phyloP scores from a whole-genome alignment of 768 basidiomycete genomes.

The Termitomyces sp. region DNA sequence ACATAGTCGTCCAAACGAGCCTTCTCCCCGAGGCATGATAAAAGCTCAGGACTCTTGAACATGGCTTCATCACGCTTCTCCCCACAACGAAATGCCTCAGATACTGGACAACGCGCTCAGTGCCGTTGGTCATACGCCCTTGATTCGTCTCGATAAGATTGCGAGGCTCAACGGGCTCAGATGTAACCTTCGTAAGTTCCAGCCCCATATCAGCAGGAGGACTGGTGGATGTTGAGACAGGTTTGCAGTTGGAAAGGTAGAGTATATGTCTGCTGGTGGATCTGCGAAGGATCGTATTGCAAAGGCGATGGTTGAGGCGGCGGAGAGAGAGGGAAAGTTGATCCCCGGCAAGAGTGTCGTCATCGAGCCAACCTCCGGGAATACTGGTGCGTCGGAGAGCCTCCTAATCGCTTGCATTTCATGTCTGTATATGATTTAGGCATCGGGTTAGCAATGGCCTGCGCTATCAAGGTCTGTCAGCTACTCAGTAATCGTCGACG shows the following conservation, averaged over 20 bases:
- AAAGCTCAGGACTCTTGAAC: conserved; percentile 1
- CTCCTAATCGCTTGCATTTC: neutral
- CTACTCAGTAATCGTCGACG: neutral
- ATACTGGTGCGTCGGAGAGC: conserved; percentile 60
- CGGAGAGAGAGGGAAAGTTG: conserved; percentile 82
- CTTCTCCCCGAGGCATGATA: neutral
- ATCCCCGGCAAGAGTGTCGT: conserved; percentile 85
- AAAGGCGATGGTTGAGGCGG: conserved; percentile 94
- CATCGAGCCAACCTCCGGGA: conserved; percentile 94
- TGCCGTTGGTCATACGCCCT: conserved; percentile 86
- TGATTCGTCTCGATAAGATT: conserved; percentile 80
- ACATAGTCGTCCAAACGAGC: neutral
- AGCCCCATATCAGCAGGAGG: neutral
- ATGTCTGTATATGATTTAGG: conserved; percentile 35
- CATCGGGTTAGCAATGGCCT: conserved; percentile 89
- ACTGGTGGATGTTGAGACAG: neutral
- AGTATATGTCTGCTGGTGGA: conserved; percentile 87
- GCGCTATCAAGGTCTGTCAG: conserved; percentile 80
- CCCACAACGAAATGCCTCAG: conserved; percentile 25
- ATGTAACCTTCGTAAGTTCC: conserved; percentile 80
- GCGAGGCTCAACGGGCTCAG: conserved; percentile 68
- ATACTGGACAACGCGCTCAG: conserved; percentile 78
- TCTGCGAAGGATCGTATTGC: conserved; percentile 96
- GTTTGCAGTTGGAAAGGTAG: conserved; percentile 77
- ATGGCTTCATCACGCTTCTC: neutral